phyloP scores from a whole-genome alignment of 805 yeast species.

The Wickerhamiella azyma region DNA sequence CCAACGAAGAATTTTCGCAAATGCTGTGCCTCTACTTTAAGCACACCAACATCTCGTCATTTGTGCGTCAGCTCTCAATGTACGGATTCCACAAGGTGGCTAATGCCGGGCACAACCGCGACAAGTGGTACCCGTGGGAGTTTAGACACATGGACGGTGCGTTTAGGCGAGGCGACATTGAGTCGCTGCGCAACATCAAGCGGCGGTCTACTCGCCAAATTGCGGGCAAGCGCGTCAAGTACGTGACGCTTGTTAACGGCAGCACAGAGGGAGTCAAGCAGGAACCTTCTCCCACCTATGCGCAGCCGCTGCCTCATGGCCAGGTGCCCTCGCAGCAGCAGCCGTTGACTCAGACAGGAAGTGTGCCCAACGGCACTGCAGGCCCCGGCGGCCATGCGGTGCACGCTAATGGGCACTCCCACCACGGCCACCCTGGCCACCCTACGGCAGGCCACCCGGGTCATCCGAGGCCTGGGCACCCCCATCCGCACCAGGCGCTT shows the following conservation, averaged over 20 bases:
- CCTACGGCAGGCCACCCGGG: too few relatives aligned
- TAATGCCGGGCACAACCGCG: conserved; percentile 3
- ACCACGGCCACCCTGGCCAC: too few relatives aligned
- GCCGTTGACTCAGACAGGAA: too few relatives aligned
- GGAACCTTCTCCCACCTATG: background rate
- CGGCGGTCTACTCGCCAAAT: conserved; percentile 49
- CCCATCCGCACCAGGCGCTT: background rate
- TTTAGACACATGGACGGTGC: conserved; percentile 70
- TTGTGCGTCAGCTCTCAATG: conserved; percentile 91
- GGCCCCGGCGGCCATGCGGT: too few relatives aligned
- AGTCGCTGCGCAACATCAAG: conserved; percentile 58
- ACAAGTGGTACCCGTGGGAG: conserved; percentile 47
- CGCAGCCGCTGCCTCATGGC: background rate
- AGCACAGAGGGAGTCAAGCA: conserved; percentile 1
- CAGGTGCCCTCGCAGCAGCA: background rate
- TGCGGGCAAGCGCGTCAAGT: conserved; percentile 11
- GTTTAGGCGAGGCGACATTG: conserved; percentile 71
- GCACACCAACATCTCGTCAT: conserved; percentile 86
- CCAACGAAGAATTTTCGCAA: conserved; percentile 76
- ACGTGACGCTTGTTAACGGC: conserved; percentile 1
- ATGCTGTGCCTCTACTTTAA: conserved; percentile 65
- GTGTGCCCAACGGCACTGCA: too few relatives aligned
- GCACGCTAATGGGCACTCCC: background rate
- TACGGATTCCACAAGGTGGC: conserved; percentile 75
- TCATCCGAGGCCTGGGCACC: too few relatives aligned